Evolutionary conservation across 139 green algal genomes (phyloP).

Genomic region (Coelastrella sp.): DNA sequence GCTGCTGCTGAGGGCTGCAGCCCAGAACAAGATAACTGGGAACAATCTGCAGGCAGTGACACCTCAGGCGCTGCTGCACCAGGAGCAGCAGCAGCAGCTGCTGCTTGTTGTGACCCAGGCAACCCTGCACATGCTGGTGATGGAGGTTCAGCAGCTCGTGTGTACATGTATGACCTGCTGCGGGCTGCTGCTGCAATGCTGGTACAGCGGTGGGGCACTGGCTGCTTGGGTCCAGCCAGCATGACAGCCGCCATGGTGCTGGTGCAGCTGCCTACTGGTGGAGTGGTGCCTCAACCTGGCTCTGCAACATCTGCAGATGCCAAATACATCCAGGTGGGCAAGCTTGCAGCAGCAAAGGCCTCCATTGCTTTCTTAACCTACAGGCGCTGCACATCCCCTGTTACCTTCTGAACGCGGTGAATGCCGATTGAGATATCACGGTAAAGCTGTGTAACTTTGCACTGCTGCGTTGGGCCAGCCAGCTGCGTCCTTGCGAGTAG

Average conservation of each 20-base stretch:
- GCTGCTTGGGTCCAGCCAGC: conserved; percentile 56
- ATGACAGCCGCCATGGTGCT: conserved; percentile 67
- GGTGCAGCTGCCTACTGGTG: conserved; percentile 59
- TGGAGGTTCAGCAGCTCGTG: conserved; percentile 9
- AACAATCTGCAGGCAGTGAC: no score
- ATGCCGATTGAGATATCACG: no score
- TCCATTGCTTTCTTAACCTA: no score
- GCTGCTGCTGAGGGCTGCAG: background rate
- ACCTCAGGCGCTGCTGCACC: background rate
- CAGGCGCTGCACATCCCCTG: no score
- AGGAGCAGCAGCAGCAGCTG: background rate
- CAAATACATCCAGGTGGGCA: conserved; percentile 69
- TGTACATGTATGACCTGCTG: conserved; percentile 61
- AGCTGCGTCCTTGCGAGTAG: no score
- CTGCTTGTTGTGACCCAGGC: background rate
- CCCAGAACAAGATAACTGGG: background rate
- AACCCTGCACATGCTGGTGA: conserved; percentile 25
- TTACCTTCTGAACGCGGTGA: no score
- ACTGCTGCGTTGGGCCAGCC: no score
- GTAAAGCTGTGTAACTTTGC: no score
- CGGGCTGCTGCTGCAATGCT: conserved; percentile 56
- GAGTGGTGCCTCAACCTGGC: background rate
- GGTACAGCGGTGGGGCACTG: conserved; percentile 42
- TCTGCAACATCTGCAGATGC: conserved; percentile 68
- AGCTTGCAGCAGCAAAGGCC: no score